Percentiles rank a stretch among this genome's conserved stretches.
phyloP scores from a whole-genome alignment of 495 filamentous ascomycete genomes.

The Elaphomyces granulatus region DNA sequence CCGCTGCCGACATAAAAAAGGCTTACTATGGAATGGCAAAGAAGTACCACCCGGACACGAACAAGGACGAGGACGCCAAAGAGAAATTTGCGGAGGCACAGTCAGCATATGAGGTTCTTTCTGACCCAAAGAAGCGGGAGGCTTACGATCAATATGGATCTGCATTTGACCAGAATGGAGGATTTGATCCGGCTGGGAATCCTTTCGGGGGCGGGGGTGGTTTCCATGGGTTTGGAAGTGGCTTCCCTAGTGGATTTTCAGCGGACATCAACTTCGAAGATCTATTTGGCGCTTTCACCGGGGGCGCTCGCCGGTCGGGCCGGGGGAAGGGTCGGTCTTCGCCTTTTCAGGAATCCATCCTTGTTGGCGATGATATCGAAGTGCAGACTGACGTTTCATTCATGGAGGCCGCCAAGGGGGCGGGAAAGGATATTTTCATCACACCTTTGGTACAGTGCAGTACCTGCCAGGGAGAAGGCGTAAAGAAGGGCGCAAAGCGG shows the following conservation, averaged over 20 bases:
- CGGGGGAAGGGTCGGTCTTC: constrained; percentile 33
- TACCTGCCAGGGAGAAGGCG: constrained; percentile 66
- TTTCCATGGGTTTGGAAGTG: constrained; percentile 40
- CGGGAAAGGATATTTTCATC: constrained; percentile 60
- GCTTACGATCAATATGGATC: constrained; percentile 83
- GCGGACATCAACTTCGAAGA: constrained; percentile 89
- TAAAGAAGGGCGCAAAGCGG: constrained; percentile 66
- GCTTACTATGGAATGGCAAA: constrained; percentile 97
- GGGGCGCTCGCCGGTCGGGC: constrained; percentile 43
- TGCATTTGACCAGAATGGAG: constrained; percentile 66
- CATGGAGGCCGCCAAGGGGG: constrained; percentile 90
- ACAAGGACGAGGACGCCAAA: constrained; percentile 82
- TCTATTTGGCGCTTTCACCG: constrained; percentile 76
- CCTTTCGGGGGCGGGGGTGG: constrained; percentile 44
- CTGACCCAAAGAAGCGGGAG: constrained; percentile 80
- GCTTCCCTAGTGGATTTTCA: constrained; percentile 41
- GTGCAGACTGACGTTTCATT: constrained; percentile 85
- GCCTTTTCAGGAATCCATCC: constrained; percentile 59
- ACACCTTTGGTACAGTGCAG: constrained; percentile 63
- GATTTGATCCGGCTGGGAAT: constrained; percentile 49
- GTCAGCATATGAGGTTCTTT: constrained; percentile 80
- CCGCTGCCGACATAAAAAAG: constrained; percentile 87
- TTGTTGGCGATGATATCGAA: constrained; percentile 87
- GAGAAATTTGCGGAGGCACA: constrained; percentile 90
- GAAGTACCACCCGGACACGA: constrained; percentile 95